Evolutionary conservation across 352 stramenopile genomes (phyloP), one percentile per base, ranked within the genome.

Genomic region (Poterioochromonas sp.): DNA sequence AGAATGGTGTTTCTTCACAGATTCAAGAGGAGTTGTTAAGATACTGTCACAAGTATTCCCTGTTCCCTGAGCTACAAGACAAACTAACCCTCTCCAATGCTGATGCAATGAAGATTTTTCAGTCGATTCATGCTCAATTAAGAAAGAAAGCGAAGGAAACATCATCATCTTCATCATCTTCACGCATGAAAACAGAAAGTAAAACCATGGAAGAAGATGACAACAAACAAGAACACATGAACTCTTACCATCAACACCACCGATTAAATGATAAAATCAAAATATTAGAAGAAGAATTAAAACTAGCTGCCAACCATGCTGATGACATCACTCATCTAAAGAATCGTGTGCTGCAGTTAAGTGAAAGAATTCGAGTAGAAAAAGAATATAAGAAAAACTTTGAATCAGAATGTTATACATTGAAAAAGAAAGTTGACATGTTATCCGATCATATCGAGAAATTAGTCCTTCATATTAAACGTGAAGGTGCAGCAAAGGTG

Each of bases 361-460:
- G 83, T n/a, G 84, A 88, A 37, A 86, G 90, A 41, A 85, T 93
- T 65, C 87, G 90, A 1, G 83, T 88, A 0, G 90, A 95, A 81
- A 94, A 95, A 73, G 91, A 95, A 64, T 77, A 93, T 20, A 88
- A 90, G 20, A 80, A 64, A 15, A 91, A 89, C 79, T 83, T 85
- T 29, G 87, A 95, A 35, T 60, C 77, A 39, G 85, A 87, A 26
- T 84, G 87, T 40, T 88, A 87, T 43, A 85, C 90, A 41, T 79
- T 87, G 0, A 86, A 85, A 2, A 89, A 94, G 43, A 94, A 96
- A 83, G 88, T 97, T 40, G 84, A 89, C 12, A 90, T 87, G 63
- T 82, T 97, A n/a, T 92, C 88, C 39, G 91, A 97, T 77, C 93
- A 98, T 80, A 95, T 97, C 34, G 92, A 97, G 80, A 98, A 97